Base-by-base conservation (phyloP, 2,329 filamentous ascomycete species). In the Colletotrichum caudatum region DNA sequence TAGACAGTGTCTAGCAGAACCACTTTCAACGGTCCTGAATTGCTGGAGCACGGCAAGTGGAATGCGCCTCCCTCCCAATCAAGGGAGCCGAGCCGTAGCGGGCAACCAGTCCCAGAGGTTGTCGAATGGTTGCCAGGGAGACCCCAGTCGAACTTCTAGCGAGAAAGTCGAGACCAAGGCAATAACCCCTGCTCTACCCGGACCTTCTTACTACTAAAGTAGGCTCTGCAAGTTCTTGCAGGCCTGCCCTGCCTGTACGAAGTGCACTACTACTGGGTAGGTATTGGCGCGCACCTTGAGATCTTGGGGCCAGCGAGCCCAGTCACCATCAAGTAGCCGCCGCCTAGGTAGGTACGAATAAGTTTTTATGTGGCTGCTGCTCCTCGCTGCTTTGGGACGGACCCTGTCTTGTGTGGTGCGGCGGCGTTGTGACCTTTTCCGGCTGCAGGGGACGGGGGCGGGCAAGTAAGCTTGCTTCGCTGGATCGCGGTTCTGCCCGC, bases 81-180 rank as follows among this genome's bases (percentile, higher is more conserved):
- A 51, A 44, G 48, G 65, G 54, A 64, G 54, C 66, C 66, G 65
- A 72, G 63, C 69, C 60, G 54, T 69, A 69, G 60, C 26, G 69
- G 66, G 66, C 69, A 72, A 56, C 54, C 54, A 72, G 60, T 64
- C 65, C 65, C 46, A 46, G 59, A 69, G 33, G 48, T 48, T 23
- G 65, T 50, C 56, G 8, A 54, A 60, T 60, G 69, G 65, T 69
- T 69, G 69, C 53, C 54, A 64, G 69, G 69, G 69, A 69, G 65
- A 72, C 65, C 69, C 69, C 65, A 41, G 69, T 69, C 23, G 16
- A 18, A 39, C 58, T 59, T 56, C 48, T 44, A 56, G 33, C 59
- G 60, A 72, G 54, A 29, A 56, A 69, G 69, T 69, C 66, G 69
- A 72, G 69, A 72, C 69, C 69, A 71, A 71, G 69, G 69, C 54